A percentile compares a stretch with the other conserved stretches of the same genome.
phyloP scores from a whole-genome alignment of 2,329 filamentous ascomycete genomes.

The Alternaria sp. region DNA sequence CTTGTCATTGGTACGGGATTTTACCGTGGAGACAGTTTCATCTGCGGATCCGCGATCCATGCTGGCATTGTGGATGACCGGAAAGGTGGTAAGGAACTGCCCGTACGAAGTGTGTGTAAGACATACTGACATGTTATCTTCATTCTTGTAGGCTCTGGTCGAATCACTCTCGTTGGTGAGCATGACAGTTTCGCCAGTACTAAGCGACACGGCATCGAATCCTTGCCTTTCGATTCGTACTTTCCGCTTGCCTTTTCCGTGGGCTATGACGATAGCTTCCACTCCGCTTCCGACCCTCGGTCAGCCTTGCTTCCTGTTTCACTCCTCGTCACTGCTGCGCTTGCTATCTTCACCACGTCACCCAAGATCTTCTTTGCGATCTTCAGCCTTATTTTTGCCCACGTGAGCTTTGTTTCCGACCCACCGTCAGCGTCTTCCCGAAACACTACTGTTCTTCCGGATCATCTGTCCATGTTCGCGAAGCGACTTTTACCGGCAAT shows the following conservation, averaged over 20 bases:
- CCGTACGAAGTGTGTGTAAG: background rate
- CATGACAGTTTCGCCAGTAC: slow-evolving; percentile 67
- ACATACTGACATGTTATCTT: background rate
- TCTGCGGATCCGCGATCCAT: slow-evolving; percentile 86
- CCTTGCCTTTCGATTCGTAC: slow-evolving; percentile 79
- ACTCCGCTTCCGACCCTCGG: slow-evolving; percentile 71
- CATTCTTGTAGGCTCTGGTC: slow-evolving; percentile 60
- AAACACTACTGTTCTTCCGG: slow-evolving; percentile 56
- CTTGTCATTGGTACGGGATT: slow-evolving; percentile 65
- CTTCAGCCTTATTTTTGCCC: slow-evolving; percentile 83
- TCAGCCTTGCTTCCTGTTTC: slow-evolving; percentile 83
- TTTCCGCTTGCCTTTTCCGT: slow-evolving; percentile 92
- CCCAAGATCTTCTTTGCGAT: slow-evolving; percentile 80
- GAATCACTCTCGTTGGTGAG: slow-evolving; percentile 73
- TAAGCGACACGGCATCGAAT: slow-evolving; percentile 73
- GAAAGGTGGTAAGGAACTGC: slow-evolving; percentile 67
- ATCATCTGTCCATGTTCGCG: slow-evolving; percentile 62
- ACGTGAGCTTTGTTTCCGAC: slow-evolving; percentile 86
- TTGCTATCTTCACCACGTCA: slow-evolving; percentile 80
- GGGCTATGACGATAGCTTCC: slow-evolving; percentile 65
- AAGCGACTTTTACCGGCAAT: slow-evolving; percentile 84
- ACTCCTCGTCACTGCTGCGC: slow-evolving; percentile 71
- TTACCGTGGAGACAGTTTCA: slow-evolving; percentile 90
- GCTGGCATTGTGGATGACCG: slow-evolving; percentile 73
- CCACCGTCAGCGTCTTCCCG: slow-evolving; percentile 70